Evolutionary conservation across 148 eudicot species (phyloP).

Genomic region (Rhododendron williamsianum): DNA sequence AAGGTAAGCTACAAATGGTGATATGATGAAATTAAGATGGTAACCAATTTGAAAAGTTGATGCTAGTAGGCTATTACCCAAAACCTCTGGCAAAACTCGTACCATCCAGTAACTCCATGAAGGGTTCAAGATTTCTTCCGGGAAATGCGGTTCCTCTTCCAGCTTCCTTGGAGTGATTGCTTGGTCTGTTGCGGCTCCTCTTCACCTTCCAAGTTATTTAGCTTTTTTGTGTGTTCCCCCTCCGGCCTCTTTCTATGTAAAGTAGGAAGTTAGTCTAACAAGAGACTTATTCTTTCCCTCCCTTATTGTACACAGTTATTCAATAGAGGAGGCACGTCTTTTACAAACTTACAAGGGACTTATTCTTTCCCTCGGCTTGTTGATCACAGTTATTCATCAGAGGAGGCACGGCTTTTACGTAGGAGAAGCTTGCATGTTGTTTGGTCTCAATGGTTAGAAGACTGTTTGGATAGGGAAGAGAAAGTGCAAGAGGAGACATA

Average conservation of each 20-base stretch:
- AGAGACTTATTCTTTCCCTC: not conserved
- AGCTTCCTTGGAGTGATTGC: not conserved
- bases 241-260: not conserved
- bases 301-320: not conserved
- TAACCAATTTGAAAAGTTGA: not conserved
- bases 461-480: conserved; percentile 47
- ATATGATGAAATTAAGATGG: not conserved
- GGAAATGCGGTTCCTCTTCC: not conserved
- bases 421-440: conserved; percentile 61
- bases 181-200: not conserved
- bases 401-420: conserved; percentile 36
- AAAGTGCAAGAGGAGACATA: conserved; percentile 53
- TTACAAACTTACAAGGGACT: not conserved
- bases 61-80: not conserved
- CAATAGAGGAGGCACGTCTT: not conserved
- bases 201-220: not conserved
- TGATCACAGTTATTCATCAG: conserved; percentile 56
- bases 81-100: not conserved
- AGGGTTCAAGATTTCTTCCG: not conserved
- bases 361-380: not conserved
- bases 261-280: not conserved
- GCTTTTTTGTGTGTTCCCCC: not conserved
- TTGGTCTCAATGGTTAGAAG: conserved; percentile 73
- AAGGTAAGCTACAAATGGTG: conserved; percentile 31
- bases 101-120: not conserved